A percentile compares a stretch with the other conserved stretches of the same genome.
Conservation (phyloP, 2,329 filamentous ascomycete genomes). For the Pestalotiopsis fici region DNA sequence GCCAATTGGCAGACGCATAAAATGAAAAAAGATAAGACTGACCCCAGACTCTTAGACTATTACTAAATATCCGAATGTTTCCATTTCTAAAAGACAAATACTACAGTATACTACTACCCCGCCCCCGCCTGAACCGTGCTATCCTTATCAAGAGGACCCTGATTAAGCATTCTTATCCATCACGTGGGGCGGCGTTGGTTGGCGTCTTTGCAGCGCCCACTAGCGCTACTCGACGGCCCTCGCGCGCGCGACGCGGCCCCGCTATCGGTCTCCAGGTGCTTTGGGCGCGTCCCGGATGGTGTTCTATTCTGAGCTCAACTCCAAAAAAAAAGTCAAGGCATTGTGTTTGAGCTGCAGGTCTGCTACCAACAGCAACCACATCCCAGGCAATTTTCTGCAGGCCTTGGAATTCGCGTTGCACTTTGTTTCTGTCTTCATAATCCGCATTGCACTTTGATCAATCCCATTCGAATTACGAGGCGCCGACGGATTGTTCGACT, state of each 20-base stretch:
- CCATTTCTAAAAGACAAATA: neutral
- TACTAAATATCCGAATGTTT: neutral
- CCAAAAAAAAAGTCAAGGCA: neutral
- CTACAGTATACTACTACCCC: neutral
- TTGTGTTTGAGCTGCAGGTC: neutral
- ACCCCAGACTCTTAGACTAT: too few species aligned
- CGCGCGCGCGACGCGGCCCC: neutral
- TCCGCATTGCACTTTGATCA: neutral
- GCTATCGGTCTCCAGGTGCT: neutral
- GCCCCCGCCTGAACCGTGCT: slow-evolving; percentile 2
- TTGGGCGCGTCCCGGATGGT: neutral
- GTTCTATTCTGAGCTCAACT: neutral
- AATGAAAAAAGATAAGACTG: neutral
- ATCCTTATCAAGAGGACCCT: neutral
- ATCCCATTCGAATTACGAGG: neutral
- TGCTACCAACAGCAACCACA: neutral
- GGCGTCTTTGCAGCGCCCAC: neutral
- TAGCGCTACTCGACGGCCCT: neutral
- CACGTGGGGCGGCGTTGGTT: neutral
- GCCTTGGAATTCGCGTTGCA: neutral
- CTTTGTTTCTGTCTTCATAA: neutral
- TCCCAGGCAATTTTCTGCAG: neutral
- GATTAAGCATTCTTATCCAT: neutral
- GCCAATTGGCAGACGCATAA: neutral
- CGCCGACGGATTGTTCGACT: neutral